These are phyloP conservation scores for Verticillium klebahnii DNA, from an alignment of 2,329 filamentous ascomycete species.

Conservation along the genomic window DNA sequence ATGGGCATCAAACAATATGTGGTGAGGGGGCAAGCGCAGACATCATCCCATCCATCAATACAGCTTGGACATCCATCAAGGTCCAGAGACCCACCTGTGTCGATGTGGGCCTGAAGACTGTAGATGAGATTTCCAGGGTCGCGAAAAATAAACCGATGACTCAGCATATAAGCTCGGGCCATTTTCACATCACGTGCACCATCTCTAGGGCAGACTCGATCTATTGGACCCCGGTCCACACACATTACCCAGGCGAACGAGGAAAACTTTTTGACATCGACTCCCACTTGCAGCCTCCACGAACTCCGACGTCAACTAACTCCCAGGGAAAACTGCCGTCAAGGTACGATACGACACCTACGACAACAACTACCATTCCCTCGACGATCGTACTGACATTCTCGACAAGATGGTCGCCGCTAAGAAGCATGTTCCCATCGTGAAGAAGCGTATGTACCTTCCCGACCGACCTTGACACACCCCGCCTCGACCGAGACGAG, in stretches of 20 bases:
- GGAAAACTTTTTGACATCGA: not conserved
- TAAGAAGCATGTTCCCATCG: slow-evolving; percentile 98
- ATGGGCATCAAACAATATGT: not conserved
- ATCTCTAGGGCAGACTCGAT: not conserved
- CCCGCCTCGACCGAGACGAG: not conserved
- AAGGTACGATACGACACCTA: slow-evolving; percentile 27
- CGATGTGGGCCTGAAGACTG: not conserved
- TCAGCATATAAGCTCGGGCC: not conserved
- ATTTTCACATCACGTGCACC: not conserved
- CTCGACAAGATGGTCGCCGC: slow-evolving; percentile 84
- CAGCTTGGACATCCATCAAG: not conserved
- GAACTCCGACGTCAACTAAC: not conserved
- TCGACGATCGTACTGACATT: slow-evolving; percentile 23
- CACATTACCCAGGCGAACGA: not conserved
- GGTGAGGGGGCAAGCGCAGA: not conserved
- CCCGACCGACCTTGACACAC: slow-evolving; percentile 4
- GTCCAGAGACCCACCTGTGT: not conserved
- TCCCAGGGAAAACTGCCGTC: slow-evolving; percentile 32
- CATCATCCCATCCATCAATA: not conserved
- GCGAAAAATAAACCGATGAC: not conserved
- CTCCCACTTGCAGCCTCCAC: not conserved
- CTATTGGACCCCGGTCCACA: not conserved
- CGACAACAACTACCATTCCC: slow-evolving; percentile 6
- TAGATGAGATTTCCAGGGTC: not conserved
- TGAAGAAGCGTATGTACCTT: slow-evolving; percentile 95